These are phyloP conservation scores for Cystofilobasidium ferigula DNA, from an alignment of 768 basidiomycete species.

Conservation along the genomic window DNA sequence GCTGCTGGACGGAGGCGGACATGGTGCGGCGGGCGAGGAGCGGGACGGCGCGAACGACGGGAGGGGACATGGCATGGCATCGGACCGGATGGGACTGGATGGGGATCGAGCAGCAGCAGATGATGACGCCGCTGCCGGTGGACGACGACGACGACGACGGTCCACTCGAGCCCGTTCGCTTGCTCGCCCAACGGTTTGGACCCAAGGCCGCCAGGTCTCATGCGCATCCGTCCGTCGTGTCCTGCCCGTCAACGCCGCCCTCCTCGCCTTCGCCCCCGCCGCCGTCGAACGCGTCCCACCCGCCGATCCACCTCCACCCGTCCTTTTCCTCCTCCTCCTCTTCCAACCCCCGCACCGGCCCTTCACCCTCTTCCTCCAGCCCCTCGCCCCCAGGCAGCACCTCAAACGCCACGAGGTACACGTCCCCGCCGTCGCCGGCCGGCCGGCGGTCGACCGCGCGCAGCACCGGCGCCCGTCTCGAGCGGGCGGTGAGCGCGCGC, in stretches of 20 bases:
- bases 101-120: too few species aligned
- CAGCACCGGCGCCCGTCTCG: not conserved
- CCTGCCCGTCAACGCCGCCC: too few species aligned
- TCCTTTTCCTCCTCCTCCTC: not conserved
- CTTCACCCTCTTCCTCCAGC: not conserved
- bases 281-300: not conserved
- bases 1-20: not conserved
- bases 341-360: too few species aligned
- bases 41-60: not conserved
- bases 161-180: too few species aligned
- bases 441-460: not conserved
- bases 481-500: not conserved
- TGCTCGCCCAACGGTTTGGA: too few species aligned
- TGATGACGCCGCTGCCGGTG: too few species aligned
- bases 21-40: not conserved
- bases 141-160: too few species aligned
- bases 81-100: too few species aligned
- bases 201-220: too few species aligned
- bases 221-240: too few species aligned
- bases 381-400: not conserved
- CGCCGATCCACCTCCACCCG: not conserved
- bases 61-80: not conserved
- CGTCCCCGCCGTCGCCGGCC: not conserved
- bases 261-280: too few species aligned
- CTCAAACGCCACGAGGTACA: not conserved